phyloP scores from a whole-genome alignment of 1,284 basidiomycete genomes.

The Erythrobasidium hasegawianum region DNA sequence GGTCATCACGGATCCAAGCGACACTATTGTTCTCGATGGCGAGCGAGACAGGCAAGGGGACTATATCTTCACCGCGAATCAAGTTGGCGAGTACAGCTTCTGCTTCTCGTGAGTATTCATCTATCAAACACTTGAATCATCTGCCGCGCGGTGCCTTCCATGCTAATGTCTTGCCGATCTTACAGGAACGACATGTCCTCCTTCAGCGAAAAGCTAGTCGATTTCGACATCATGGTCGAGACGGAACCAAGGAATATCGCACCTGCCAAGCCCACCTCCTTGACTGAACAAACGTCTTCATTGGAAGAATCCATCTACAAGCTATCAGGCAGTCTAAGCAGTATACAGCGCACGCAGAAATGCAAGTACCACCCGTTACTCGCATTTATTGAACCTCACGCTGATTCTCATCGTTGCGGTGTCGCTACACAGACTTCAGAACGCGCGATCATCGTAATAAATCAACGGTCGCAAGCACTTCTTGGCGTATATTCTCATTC shows the following conservation, averaged over 20 bases:
- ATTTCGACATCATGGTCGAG: conserved; percentile 63
- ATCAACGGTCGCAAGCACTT: conserved; percentile 43
- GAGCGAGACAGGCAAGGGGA: conserved; percentile 87
- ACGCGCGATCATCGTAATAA: conserved; percentile 39
- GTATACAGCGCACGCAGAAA: conserved; percentile 85
- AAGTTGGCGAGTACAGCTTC: conserved; percentile 91
- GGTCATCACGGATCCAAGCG: conserved; percentile 81
- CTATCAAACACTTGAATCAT: background rate
- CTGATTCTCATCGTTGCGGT: too few relatives aligned
- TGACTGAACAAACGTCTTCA: conserved; percentile 82
- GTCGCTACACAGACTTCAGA: conserved; percentile 32
- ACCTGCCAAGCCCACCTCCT: conserved; percentile 62
- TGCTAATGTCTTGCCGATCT: background rate
- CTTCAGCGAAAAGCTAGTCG: conserved; percentile 83
- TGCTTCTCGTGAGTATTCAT: conserved; percentile 63
- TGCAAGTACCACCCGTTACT: conserved; percentile 56
- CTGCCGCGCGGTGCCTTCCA: background rate
- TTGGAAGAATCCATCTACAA: conserved; percentile 91
- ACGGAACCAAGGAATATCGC: conserved; percentile 84
- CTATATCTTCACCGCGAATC: conserved; percentile 92
- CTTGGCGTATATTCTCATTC: conserved; percentile 43
- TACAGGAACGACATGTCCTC: conserved; percentile 79
- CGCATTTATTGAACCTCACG: background rate
- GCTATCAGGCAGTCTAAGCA: conserved; percentile 75
- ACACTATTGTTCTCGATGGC: conserved; percentile 80